Base-by-base conservation (phyloP, 768 basidiomycete genomes). In the Lactifluus pinguis region DNA sequence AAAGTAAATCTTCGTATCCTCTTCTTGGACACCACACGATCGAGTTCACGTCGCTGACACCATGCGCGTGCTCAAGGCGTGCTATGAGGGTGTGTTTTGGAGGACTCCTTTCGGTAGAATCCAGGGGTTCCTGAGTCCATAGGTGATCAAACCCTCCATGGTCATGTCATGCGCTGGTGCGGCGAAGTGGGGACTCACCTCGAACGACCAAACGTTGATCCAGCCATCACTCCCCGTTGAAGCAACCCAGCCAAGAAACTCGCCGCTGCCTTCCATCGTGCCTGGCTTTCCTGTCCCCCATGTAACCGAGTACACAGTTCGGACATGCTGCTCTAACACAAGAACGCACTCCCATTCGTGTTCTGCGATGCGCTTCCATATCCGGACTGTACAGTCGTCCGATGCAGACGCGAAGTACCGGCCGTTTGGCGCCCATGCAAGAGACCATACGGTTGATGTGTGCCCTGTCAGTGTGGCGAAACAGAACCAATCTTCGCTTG, bases 401-500 rank as follows among this genome's bases (percentile, higher is more conserved):
- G 92, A 93, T 1, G 84, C 86, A 19, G 88, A 91, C 0, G 92
- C 94, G 34, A 99, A 80, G 69, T 87, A 95, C 56, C 77, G 76
- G 2, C 90, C 89, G 49, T 0, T 92, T 90, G 5, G 85, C 76
- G 73, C 75, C 79, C 87, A 99, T 4, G 89, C 82, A 39, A 98
- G 69, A 0, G 86, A 81, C 97, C 97, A 99, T 14, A 99, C 94
- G 0, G 97, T 99, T 13, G 88, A 91, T 0, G 76, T 68, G 68
- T 97, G 93, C 9, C 89, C 91, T 0, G 79, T 79, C 3, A 98
- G 78, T 1, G 93, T 95, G 60, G 83, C 72, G 64, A 93, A 88
- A 68, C 86, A 87, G 67, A 82, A 90, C 93, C 97, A 98, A 71
- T 99, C 97, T 63, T 95, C 92, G 30, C 83, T 83, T 0, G 92